Conservation (phyloP, 257 asterid genomes). For the Solanum chmielewskii region DNA sequence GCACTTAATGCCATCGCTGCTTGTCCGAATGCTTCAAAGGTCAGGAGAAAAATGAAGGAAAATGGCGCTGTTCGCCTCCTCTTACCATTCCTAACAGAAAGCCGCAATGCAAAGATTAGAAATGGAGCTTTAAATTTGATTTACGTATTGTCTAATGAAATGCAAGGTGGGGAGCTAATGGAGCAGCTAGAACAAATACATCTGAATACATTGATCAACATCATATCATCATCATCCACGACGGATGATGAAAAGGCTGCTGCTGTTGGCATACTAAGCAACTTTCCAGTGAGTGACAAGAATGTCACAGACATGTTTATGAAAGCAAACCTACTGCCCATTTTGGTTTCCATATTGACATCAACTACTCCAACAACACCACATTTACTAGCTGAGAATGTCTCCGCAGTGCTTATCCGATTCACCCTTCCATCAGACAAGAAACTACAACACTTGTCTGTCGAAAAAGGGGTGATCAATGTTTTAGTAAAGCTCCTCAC, state of each 20-base stretch:
- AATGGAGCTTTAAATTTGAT: slow-evolving; percentile 43
- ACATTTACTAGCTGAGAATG: slow-evolving; percentile 34
- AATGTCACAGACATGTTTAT: slow-evolving; percentile 48
- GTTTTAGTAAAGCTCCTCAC: slow-evolving; percentile 47
- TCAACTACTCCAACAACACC: not conserved
- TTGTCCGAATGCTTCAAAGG: slow-evolving; percentile 36
- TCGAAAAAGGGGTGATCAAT: slow-evolving; percentile 39
- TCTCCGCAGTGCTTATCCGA: slow-evolving; percentile 43
- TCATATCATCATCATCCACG: slow-evolving; percentile 26
- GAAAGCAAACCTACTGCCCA: slow-evolving; percentile 33
- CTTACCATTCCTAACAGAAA: slow-evolving; percentile 44
- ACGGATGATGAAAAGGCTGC: slow-evolving; percentile 48
- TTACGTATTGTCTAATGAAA: slow-evolving; percentile 31
- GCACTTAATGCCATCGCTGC: slow-evolving; percentile 60
- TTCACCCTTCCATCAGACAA: slow-evolving; percentile 58
- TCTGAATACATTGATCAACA: slow-evolving; percentile 17
- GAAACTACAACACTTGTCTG: slow-evolving; percentile 53
- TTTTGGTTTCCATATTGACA: slow-evolving; percentile 22
- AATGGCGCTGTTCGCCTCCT: slow-evolving; percentile 62
- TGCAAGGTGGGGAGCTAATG: slow-evolving; percentile 26
- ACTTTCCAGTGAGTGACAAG: slow-evolving; percentile 43
- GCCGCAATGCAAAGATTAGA: slow-evolving; percentile 23
- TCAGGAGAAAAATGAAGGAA: slow-evolving; percentile 60
- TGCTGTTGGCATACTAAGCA: slow-evolving; percentile 66
- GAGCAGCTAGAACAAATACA: slow-evolving; percentile 48